Evolutionary conservation across 2,329 filamentous ascomycete genomes (phyloP), one percentile per base, ranked within the genome.

Genomic region (Pseudogymnoascus sp.): DNA sequence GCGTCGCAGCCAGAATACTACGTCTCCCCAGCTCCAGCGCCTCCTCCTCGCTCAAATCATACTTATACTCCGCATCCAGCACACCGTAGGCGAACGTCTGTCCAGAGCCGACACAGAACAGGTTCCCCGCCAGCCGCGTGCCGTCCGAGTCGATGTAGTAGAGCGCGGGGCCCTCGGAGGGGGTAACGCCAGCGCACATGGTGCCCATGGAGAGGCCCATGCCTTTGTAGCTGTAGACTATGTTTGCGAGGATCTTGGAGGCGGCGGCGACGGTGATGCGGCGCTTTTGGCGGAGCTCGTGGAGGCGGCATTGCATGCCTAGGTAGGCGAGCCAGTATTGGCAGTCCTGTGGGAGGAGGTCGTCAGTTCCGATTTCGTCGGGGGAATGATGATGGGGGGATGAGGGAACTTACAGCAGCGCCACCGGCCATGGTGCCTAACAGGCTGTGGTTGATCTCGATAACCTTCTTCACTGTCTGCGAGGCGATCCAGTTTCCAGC

Each of bases 381-480:
- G 2, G 6, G 4, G 4, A 31, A 15, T 50, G 35, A 13, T 4
- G 13, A 37, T 37, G 57, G 39, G 2, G 9, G 11, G 61, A 29
- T 9, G 33, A 17, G 57, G 17, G 29, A 31, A 76, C 84, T 74
- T 78, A 88, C 85, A 76, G 94, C 94, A 73, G 94, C 94, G 78
- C 94, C 94, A 76, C 94, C 94, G 66, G 94, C 94, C 93, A 99
- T 96, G 69, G 94, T 99, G 67, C 94, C 94, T 71, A 99, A 79
- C 77, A 99, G 83, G 76, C 88, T 89, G 77, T 83, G 90, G 81
- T 96, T 96, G 82, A 96, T 96, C 83, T 96, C 92, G 73, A 99
- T 97, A 69, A 99, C 94, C 84, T 99, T 99, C 86, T 99, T 99
- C 73, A 99, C 94, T 60, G 94, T 99, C 83, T 99, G 94, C 78